phyloP scores from a whole-genome alignment of 2,329 filamentous ascomycete species.

The Claviceps humidiphila region DNA sequence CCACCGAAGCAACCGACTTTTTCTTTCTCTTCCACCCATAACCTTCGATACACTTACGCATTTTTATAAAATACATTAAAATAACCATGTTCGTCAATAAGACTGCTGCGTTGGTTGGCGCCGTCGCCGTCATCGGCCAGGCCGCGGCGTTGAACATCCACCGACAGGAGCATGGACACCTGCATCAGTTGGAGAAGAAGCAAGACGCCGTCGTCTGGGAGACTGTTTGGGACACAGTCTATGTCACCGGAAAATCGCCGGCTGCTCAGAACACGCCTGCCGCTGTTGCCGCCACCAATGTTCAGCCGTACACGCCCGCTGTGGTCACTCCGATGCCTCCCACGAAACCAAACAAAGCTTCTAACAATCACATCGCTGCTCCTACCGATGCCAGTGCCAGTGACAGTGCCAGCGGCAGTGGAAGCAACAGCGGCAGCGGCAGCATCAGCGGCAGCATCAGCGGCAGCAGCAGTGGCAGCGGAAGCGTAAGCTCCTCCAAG shows the following conservation, averaged over 20 bases:
- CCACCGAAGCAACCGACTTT: background rate
- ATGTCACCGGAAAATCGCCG: conserved; percentile 15
- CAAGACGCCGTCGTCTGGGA: conserved; percentile 24
- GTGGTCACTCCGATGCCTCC: too few relatives aligned
- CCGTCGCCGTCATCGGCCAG: conserved; percentile 30
- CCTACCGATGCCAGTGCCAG: too few relatives aligned
- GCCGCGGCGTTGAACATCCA: conserved; percentile 29
- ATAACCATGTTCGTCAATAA: conserved; percentile 31
- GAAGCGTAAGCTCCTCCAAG: conserved; percentile 1
- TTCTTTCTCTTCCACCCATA: background rate
- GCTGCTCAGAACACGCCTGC: conserved; percentile 5
- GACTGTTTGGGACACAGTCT: conserved; percentile 27
- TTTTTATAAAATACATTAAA: background rate
- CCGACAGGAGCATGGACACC: conserved; percentile 17
- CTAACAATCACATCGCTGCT: too few relatives aligned
- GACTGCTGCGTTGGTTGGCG: conserved; percentile 27
- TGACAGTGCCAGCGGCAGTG: too few relatives aligned
- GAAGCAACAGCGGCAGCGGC: too few relatives aligned
- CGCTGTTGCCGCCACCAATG: conserved; percentile 17
- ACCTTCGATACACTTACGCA: background rate
- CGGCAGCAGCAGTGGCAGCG: too few relatives aligned
- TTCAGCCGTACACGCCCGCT: conserved; percentile 19
- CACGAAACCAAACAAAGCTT: too few relatives aligned
- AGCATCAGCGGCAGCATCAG: too few relatives aligned
- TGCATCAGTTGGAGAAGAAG: conserved; percentile 23